A percentile compares a stretch with the other conserved stretches of the same genome.
Evolutionary conservation across 2,329 filamentous ascomycete genomes (phyloP).

Genomic region (Gnomoniopsis sp.): DNA sequence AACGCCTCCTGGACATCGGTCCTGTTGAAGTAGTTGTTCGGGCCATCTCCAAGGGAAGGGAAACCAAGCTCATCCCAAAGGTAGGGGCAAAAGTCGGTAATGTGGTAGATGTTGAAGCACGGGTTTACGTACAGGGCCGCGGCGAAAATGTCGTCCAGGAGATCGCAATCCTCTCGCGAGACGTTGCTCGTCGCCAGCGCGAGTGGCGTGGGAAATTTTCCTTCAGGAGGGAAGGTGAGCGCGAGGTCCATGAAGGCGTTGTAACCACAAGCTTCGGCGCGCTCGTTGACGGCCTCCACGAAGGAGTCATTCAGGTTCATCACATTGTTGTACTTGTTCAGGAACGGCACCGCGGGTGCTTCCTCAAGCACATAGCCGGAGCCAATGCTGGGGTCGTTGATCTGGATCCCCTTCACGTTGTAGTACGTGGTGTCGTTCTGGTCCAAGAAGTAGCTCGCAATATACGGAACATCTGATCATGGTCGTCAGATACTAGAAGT

Average conservation of each 20-base stretch:
- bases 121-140: slow-evolving; percentile 56
- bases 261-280: slow-evolving; percentile 56
- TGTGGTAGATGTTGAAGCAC: slow-evolving; percentile 60
- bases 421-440: slow-evolving; percentile 59
- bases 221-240: slow-evolving; percentile 34
- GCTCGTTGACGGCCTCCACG: slow-evolving; percentile 43
- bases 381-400: slow-evolving; percentile 65
- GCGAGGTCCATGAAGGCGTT: slow-evolving; percentile 53
- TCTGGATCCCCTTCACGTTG: slow-evolving; percentile 61
- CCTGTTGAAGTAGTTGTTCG: slow-evolving; percentile 19
- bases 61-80: slow-evolving; percentile 24
- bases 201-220: slow-evolving; percentile 14
- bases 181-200: not conserved
- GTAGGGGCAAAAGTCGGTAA: slow-evolving; percentile 49
- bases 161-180: slow-evolving; percentile 26
- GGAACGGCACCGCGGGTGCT: slow-evolving; percentile 49
- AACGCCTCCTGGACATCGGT: slow-evolving; percentile 16
- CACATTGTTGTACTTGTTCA: slow-evolving; percentile 53
- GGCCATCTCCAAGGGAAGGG: slow-evolving; percentile 14
- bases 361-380: slow-evolving; percentile 39
- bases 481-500: not conserved
- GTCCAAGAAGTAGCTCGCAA: slow-evolving; percentile 66
- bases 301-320: slow-evolving; percentile 59
- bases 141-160: slow-evolving; percentile 48
- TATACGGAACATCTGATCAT: slow-evolving; percentile 54